phyloP scores from a whole-genome alignment of 768 basidiomycete species.

The Mrakia gelida region DNA sequence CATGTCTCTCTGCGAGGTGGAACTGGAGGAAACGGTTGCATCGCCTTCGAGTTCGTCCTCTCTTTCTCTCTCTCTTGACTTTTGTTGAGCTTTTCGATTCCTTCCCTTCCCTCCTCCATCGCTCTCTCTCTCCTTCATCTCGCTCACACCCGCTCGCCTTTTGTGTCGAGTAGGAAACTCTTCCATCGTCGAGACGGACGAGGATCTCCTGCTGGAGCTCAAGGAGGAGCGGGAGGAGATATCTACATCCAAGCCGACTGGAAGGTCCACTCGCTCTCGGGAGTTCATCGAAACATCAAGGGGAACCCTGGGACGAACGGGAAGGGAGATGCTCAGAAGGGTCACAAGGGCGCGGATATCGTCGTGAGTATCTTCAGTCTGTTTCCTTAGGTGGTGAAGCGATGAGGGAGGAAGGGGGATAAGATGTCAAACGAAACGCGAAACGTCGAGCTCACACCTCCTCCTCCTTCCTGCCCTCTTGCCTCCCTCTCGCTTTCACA shows the following conservation, averaged over 20 bases:
- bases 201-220: conserved; percentile 22
- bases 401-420: too few species aligned
- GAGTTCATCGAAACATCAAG: neutral
- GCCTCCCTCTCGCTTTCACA: neutral
- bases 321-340: conserved; percentile 20
- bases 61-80: too few species aligned
- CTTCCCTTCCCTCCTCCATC: neutral
- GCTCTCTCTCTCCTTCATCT: neutral
- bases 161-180: conserved; percentile 5
- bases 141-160: neutral
- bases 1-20: conserved; percentile 25
- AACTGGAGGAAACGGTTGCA: conserved; percentile 21
- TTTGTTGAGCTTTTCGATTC: neutral
- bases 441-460: neutral
- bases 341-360: conserved; percentile 16
- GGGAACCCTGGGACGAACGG: conserved; percentile 17
- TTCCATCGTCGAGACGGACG: conserved; percentile 21
- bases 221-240: conserved; percentile 25
- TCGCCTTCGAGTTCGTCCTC: conserved; percentile 26
- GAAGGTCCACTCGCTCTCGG: conserved; percentile 5
- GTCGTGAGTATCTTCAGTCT: conserved; percentile 14
- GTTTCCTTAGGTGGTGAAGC: too few species aligned
- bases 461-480: neutral
- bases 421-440: too few species aligned
- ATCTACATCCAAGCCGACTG: conserved; percentile 29